Evolutionary conservation across 2,329 filamentous ascomycete species (phyloP), one percentile per base, ranked within the genome.

Genomic region (Pseudogymnoascus sp.): DNA sequence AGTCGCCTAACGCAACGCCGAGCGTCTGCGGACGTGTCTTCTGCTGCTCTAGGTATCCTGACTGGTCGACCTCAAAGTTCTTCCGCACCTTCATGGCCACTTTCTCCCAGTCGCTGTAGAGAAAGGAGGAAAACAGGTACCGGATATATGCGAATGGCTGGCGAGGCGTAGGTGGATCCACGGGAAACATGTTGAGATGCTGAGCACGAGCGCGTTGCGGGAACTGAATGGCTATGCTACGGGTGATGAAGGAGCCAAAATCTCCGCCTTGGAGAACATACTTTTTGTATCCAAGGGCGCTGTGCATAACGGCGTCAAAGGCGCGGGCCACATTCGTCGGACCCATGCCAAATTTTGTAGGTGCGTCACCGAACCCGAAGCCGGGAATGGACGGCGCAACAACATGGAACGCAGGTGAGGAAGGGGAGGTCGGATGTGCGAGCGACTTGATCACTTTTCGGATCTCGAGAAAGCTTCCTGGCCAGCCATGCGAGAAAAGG

Each of bases 11-110:
- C 0, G 78, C 84, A 68, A 89, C 90, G 0, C 85, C 86, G 0
- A 92, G 69, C 0, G 89, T 93, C 59, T 90, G 84, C 0, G 90
- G 89, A 62, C 87, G 86, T 0, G 88, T 91, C 11, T 75, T 74
- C 66, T 90, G 87, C 62, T 81, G 73, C 1, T 77, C 63, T 64
- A 80, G 78, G 70, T 90, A 90, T 2, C 81, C 84, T 7, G 69
- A 53, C 73, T 75, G 6, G 85, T 78, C 33, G 73, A 75, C 3
- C 25, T 74, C 75, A 6, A 83, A 70, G 9, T 0, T 83, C 84
- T 1, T 73, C 73, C 35, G 41, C 5, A 20, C 41, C 11, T 12
- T 47, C 41, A 20, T 8, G 1, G 64, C 66, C 1, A 47, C 63
- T 9, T 75, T 74, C 62, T 88, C 84, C 4, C 74, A 71, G 8